Percentiles rank a stretch among this genome's conserved stretches.
Conservation (phyloP, 805 yeast species). For the Myxozyma melibiosi region DNA sequence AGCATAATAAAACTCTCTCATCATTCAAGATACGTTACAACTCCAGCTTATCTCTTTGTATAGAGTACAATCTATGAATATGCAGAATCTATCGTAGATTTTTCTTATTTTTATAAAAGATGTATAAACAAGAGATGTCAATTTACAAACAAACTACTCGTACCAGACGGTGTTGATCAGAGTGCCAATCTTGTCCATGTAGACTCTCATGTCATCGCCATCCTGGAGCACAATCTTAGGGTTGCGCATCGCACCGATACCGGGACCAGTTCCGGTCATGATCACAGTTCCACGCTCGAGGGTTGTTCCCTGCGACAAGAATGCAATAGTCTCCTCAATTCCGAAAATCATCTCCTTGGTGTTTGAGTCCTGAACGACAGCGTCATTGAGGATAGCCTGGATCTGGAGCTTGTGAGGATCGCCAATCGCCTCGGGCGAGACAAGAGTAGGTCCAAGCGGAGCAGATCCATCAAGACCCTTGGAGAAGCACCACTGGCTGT, state of each 20-base stretch:
- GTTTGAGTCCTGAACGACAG: neutral
- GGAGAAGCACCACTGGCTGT: slow-evolving; percentile 1
- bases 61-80: too few relatives aligned
- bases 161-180: neutral
- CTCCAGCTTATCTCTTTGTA: too few relatives aligned
- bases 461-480: neutral
- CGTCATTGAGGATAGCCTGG: neutral
- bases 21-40: too few relatives aligned
- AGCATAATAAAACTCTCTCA: too few relatives aligned
- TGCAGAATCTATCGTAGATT: too few relatives aligned
- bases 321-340: slow-evolving; percentile 48
- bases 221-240: neutral
- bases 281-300: slow-evolving; percentile 55
- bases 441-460: neutral
- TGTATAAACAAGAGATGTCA: too few relatives aligned
- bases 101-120: too few relatives aligned
- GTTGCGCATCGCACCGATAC: slow-evolving; percentile 46
- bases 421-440: neutral
- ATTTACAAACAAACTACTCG: too few relatives aligned
- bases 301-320: slow-evolving; percentile 54
- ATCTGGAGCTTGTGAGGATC: neutral
- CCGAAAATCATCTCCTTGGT: slow-evolving; percentile 50
- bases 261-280: slow-evolving; percentile 58
- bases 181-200: slow-evolving; percentile 1
- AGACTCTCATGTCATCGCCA: neutral